Evolutionary conservation across 164 flowering plant genomes (phyloP).

Genomic region (Paratinospora sagittata): DNA sequence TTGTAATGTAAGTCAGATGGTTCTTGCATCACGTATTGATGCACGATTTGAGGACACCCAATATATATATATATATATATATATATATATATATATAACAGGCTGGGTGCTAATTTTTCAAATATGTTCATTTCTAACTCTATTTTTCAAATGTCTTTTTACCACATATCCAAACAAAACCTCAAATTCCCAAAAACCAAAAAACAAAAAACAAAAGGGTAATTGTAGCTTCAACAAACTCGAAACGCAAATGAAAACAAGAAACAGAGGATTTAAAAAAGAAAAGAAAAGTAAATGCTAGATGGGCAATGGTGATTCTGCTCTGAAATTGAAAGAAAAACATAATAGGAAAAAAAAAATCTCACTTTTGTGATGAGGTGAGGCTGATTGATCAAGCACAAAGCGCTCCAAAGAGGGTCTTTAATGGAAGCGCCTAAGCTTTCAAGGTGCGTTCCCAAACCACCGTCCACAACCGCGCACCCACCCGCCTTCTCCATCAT

Average conservation of each 20-base stretch:
- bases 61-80: no score
- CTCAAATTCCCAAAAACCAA: neutral
- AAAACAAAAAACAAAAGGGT: neutral
- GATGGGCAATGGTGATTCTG: no score
- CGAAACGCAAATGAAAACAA: neutral
- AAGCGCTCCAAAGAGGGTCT: conserved; percentile 90
- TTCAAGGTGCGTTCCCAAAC: conserved; percentile 86
- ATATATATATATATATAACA: no score
- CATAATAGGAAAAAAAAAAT: neutral
- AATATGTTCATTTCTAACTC: no score
- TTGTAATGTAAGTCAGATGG: no score
- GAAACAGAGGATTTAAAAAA: neutral
- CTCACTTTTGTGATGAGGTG: conserved; percentile 57
- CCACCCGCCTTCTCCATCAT: conserved; percentile 71
- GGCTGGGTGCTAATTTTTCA: no score
- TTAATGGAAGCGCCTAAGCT: conserved; percentile 67
- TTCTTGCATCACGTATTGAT: no score
- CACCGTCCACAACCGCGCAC: conserved; percentile 85
- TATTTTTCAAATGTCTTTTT: no score
- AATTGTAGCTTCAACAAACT: neutral
- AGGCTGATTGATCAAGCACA: conserved; percentile 62
- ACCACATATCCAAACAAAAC: neutral
- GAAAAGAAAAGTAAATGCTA: neutral
- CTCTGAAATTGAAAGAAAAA: neutral
- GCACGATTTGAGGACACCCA: no score